A percentile compares a stretch with the other conserved stretches of the same genome.
phyloP scores from a whole-genome alignment of 2,329 filamentous ascomycete genomes.

The Nemania sp. region DNA sequence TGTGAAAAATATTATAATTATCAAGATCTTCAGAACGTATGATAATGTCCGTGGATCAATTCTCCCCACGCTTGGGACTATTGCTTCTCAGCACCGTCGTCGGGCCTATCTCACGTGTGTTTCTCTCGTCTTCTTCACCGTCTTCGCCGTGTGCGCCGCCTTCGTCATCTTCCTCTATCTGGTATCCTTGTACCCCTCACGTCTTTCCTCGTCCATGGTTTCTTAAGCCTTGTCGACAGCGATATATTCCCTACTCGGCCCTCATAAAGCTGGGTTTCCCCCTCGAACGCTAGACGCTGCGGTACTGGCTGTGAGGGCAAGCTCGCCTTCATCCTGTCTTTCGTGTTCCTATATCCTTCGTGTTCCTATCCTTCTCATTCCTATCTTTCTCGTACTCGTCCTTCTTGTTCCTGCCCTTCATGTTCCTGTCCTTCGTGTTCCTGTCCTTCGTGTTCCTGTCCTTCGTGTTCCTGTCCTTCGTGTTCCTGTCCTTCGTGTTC shows the following conservation, averaged over 20 bases:
- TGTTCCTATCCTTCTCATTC: too few species aligned
- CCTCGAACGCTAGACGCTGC: background rate
- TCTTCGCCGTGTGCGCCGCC: too few species aligned
- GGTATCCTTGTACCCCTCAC: background rate
- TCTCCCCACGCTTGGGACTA: background rate
- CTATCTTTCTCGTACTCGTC: too few species aligned
- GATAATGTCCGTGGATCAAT: background rate
- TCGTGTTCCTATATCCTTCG: too few species aligned
- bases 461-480: background rate
- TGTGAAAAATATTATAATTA: conserved; percentile 5
- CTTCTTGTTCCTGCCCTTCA: too few species aligned
- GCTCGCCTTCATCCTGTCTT: background rate
- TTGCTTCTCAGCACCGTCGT: too few species aligned
- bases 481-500: too few species aligned
- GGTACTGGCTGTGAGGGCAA: background rate
- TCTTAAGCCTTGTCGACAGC: background rate
- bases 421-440: too few species aligned
- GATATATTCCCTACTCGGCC: background rate
- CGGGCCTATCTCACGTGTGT: background rate
- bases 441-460: background rate
- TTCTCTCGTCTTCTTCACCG: background rate
- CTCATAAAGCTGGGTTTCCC: background rate
- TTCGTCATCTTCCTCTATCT: background rate
- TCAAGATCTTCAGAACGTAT: conserved; percentile 1
- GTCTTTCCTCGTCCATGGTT: background rate